Conservation (phyloP, 192 early-diverging fungal species). For the Podila epigama region DNA sequence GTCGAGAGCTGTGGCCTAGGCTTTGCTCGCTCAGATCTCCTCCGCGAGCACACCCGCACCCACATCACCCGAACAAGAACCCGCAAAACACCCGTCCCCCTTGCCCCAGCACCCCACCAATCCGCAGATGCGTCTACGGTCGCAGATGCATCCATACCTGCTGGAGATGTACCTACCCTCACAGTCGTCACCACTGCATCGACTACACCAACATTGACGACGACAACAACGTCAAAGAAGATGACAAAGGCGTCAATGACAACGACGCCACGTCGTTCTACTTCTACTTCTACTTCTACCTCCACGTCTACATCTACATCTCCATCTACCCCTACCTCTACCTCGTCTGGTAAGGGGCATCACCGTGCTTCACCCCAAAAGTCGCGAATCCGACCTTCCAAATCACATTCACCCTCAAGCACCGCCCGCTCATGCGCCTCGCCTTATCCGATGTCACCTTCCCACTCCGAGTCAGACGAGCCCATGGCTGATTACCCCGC, state of each 20-base stretch:
- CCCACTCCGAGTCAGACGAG: slow-evolving; percentile 40
- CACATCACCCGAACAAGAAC: slow-evolving; percentile 57
- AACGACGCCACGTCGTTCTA: not conserved
- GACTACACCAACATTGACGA: not conserved
- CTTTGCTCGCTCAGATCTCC: slow-evolving; percentile 80
- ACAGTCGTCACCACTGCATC: too few relatives aligned
- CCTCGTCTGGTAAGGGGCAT: too few relatives aligned
- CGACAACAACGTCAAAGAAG: slow-evolving; percentile 1
- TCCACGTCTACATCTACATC: not conserved
- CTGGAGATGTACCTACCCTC: too few relatives aligned
- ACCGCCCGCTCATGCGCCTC: slow-evolving; percentile 38
- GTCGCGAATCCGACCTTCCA: too few relatives aligned
- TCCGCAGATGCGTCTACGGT: too few relatives aligned
- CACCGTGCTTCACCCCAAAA: too few relatives aligned
- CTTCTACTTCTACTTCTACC: not conserved
- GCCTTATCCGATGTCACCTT: slow-evolving; percentile 44
- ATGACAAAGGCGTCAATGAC: not conserved
- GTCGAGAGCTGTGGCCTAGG: slow-evolving; percentile 67
- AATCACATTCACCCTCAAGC: slow-evolving; percentile 31
- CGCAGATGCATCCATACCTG: too few relatives aligned
- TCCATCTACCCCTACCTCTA: too few relatives aligned
- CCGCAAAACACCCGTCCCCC: too few relatives aligned
- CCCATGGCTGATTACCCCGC: slow-evolving; percentile 31
- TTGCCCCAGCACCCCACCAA: too few relatives aligned
- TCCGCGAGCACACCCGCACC: slow-evolving; percentile 76